Percentiles rank a stretch among this genome's conserved stretches.
These are phyloP conservation scores for Leccinellum rugosiceps DNA, from an alignment of 768 basidiomycete genomes.

Conservation along the genomic window DNA sequence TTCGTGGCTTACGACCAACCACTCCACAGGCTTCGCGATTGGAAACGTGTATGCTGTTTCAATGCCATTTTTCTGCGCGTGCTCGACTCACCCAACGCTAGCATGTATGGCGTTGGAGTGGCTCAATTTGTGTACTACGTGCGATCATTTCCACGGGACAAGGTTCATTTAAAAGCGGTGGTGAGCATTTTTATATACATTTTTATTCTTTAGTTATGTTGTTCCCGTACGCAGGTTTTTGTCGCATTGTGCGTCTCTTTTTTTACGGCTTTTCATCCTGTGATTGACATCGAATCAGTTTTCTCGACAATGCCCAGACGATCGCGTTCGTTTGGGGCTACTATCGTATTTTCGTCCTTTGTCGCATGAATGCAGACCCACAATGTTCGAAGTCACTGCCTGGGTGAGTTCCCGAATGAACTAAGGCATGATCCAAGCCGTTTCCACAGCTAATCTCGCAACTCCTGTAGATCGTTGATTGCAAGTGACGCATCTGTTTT, in stretches of 20 bases:
- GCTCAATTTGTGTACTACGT: slow-evolving; percentile 7
- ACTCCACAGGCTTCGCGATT: slow-evolving; percentile 17
- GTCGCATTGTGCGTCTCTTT: slow-evolving; percentile 6
- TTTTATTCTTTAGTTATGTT: neutral
- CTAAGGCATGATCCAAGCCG: neutral
- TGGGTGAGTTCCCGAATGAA: slow-evolving; percentile 1
- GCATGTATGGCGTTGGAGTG: neutral
- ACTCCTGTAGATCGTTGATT: neutral
- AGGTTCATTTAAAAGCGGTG: slow-evolving; percentile 4
- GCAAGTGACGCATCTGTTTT: neutral
- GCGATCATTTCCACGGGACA: slow-evolving; percentile 15
- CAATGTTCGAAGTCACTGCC: slow-evolving; percentile 2
- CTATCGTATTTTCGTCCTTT: slow-evolving; percentile 5
- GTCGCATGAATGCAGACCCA: slow-evolving; percentile 1
- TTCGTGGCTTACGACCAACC: neutral
- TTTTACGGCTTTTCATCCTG: no score
- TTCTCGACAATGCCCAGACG: slow-evolving; percentile 6
- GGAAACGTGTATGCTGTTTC: slow-evolving; percentile 11
- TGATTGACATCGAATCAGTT: slow-evolving; percentile 4
- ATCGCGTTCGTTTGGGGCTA: neutral
- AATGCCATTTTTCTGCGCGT: neutral
- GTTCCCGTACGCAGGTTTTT: slow-evolving; percentile 3
- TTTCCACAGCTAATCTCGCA: neutral
- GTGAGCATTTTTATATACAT: slow-evolving; percentile 3
- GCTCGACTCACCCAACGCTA: neutral